A percentile compares a stretch with the other conserved stretches of the same genome.
phyloP scores from a whole-genome alignment of 306 rosid genomes.

The Vicia sativa region DNA sequence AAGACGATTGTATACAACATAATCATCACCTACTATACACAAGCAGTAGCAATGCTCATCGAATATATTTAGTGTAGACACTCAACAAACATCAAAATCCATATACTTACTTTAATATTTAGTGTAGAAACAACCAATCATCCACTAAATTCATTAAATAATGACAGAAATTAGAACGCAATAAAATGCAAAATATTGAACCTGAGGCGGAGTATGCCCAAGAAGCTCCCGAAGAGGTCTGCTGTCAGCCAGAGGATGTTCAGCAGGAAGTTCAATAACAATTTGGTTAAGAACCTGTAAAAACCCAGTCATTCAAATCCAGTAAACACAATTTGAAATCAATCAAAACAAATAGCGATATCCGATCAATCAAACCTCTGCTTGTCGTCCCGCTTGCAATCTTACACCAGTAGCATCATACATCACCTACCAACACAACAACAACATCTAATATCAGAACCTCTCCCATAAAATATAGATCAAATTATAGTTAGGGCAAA shows the following conservation, averaged over 20 bases:
- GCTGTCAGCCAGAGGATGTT: constrained; percentile 97
- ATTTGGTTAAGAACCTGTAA: constrained; percentile 90
- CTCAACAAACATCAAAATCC: constrained; percentile 28
- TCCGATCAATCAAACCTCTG: constrained; percentile 66
- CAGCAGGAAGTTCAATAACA: constrained; percentile 94
- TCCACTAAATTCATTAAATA: constrained; percentile 24
- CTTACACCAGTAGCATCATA: constrained; percentile 99
- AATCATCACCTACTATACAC: background rate
- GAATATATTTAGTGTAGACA: constrained; percentile 25
- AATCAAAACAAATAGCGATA: constrained; percentile 25
- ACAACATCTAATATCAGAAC: constrained; percentile 47
- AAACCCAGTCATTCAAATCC: constrained; percentile 29
- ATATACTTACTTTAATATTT: constrained; percentile 4
- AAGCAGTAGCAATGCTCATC: constrained; percentile 11
- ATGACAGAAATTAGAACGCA: constrained; percentile 28
- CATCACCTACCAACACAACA: constrained; percentile 84
- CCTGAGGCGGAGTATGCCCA: constrained; percentile 99
- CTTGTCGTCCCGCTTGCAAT: constrained; percentile 99
- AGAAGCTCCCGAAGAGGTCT: constrained; percentile 97
- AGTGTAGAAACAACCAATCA: constrained; percentile 22
- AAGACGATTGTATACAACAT: constrained; percentile 5
- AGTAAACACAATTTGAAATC: constrained; percentile 17
- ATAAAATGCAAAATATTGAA: constrained; percentile 37
- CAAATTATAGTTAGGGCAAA: background rate
- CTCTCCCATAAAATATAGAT: constrained; percentile 6